phyloP scores from a whole-genome alignment of 2,329 filamentous ascomycete genomes.

The Ustilaginoidea virens region DNA sequence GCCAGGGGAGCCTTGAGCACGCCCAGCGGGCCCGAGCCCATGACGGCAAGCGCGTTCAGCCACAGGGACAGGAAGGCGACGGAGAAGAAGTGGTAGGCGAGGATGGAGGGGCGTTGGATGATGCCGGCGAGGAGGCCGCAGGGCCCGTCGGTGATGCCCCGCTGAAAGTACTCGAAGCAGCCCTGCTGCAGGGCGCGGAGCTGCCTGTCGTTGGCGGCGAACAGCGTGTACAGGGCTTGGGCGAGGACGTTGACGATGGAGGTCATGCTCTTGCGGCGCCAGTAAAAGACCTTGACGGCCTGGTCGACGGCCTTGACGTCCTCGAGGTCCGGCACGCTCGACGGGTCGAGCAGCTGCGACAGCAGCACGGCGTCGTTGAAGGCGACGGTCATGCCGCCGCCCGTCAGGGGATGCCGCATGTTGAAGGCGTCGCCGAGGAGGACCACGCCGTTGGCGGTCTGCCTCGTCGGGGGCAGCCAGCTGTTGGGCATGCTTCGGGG shows the following conservation, averaged over 20 bases:
- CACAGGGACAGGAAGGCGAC: conserved; percentile 84
- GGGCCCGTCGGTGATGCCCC: conserved; percentile 61
- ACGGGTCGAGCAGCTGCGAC: conserved; percentile 55
- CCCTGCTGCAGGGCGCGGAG: conserved; percentile 71
- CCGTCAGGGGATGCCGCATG: conserved; percentile 97
- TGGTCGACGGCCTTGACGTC: conserved; percentile 49
- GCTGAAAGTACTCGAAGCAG: conserved; percentile 85
- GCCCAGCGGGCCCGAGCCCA: conserved; percentile 20
- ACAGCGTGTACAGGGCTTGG: conserved; percentile 80
- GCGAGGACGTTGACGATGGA: conserved; percentile 96
- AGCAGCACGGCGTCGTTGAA: conserved; percentile 83
- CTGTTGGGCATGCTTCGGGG: conserved; percentile 86
- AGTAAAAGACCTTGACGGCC: conserved; percentile 69
- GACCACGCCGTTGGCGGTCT: conserved; percentile 46
- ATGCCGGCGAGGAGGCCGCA: conserved; percentile 70
- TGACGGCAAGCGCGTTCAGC: conserved; percentile 30
- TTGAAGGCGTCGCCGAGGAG: conserved; percentile 92
- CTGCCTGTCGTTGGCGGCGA: conserved; percentile 68
- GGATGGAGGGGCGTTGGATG: conserved; percentile 57
- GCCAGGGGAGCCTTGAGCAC: conserved; percentile 39
- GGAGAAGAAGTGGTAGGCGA: conserved; percentile 88
- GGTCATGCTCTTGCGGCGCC: conserved; percentile 66
- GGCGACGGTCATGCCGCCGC: conserved; percentile 95
- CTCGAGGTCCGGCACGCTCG: conserved; percentile 50
- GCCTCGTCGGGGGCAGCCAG: conserved; percentile 64